Base-by-base conservation (phyloP, 805 yeast genomes). In the Nematodospora valgi region DNA sequence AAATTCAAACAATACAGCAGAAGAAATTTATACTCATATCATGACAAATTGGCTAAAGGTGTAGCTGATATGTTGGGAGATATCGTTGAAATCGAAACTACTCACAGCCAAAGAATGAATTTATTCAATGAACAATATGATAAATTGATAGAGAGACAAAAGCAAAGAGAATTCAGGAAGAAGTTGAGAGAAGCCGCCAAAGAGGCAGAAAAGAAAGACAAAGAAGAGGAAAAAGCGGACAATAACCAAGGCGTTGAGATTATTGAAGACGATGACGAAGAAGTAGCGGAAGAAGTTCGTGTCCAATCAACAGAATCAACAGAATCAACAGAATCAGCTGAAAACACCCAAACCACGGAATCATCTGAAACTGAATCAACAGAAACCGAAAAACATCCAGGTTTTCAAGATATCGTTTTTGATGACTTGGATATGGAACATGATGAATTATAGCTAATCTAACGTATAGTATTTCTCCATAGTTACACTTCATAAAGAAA, bases 151-250 rank as follows among this genome's bases (percentile, higher is more conserved):
- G 56, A 51, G 27, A 62, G 68, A 45, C 58, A 55, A 36, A 38
- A 40, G 9, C 58, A 56, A 37, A 58, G 55, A 39, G 66, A 62
- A 37, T 44, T 48, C 25, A 59, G 62, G 44, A 55, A 54, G 27
- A 56, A 57, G 44, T 39, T 58, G 37, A 65, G 55, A 39, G 47
- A 39, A 34, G 37, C 24, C n/a, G 34, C 31, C 6, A 46, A 45
- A 34, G 19, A 24, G 27, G 27, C 21, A 26, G 17, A 31, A 31
- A 18, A 18, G 16, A 32, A 34, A 24, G 37, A 20, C 7, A 22
- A 34, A 23, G 20, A 14, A 5, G 27, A 34, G 18, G 37, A 34
- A 27, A 12, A 16, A 13, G 22, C 19, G 15, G 24, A 12, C 8
- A 19, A 12, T 18, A 23, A 34, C 5, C 4, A 11, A 9, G 32